Base-by-base conservation (phyloP, 2,329 filamentous ascomycete genomes). In the Parafenestella ontariensis region DNA sequence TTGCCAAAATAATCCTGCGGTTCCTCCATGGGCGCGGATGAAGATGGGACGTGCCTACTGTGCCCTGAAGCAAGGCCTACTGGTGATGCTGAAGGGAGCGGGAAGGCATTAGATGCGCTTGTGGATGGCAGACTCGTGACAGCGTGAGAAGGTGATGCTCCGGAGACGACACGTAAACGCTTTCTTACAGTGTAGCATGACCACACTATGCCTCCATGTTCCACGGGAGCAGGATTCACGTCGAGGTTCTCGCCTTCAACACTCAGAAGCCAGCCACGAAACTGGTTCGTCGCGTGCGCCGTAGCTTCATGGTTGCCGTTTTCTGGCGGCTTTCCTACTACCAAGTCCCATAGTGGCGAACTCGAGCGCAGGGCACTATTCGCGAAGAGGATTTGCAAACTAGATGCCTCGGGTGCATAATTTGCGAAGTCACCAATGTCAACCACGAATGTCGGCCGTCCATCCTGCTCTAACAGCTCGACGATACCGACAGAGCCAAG, bases 381-480 rank as follows among this genome's bases (percentile, higher is more conserved):
- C 26, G 84, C 83, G 70, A 89, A 93, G 0, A 91, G 63, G 7
- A 91, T 81, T 26, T 84, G 81, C 33, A 93, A 73, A 1, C 80
- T 79, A 4, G 52, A 46, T 1, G 58, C 51, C 0, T 82, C 81
- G 1, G 82, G 77, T 20, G 76, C 77, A 42, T 79, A 81, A 62
- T 87, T 88, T n/a, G 77, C 72, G 1, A 80, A 73, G 64, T 88
- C 85, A 7, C 80, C 79, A 46, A 90, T 76, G 65, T 94, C 90
- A 29, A 94, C 80, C 37, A 94, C 83, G 65, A 94, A 91, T 0
- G 89, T 90, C 2, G 90, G 91, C 42, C 91, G 81, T 45, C 89
- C 85, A 70, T 95, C 91, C 61, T 89, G 85, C 68, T 94, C 90
- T 36, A 95, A 75, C 34, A 94, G 77, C 71, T 94, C 91, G 18